Evolutionary conservation across 768 basidiomycete genomes (phyloP).

Genomic region (Kwoniella botswanensis): DNA sequence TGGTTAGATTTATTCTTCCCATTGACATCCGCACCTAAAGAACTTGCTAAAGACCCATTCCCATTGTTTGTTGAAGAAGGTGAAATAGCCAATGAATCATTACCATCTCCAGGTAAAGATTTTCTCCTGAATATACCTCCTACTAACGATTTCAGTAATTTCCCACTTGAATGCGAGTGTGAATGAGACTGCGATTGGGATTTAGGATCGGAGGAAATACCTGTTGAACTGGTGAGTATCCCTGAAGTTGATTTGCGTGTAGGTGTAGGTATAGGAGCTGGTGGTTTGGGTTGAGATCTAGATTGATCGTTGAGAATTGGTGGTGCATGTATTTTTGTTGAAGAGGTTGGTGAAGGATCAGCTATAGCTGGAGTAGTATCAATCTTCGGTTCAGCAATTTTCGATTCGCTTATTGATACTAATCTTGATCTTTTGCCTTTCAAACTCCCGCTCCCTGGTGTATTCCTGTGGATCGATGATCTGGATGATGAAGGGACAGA

Average conservation of each 20-base stretch:
- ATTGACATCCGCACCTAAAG: neutral
- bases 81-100: neutral
- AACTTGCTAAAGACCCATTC: neutral
- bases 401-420: slow-evolving; percentile 27
- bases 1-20: neutral
- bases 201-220: neutral
- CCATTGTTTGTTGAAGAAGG: neutral
- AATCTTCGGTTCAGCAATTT: slow-evolving; percentile 34
- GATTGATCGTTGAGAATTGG: neutral
- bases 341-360: neutral
- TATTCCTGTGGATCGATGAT: slow-evolving; percentile 28
- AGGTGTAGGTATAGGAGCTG: slow-evolving; percentile 13
- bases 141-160: slow-evolving; percentile 42
- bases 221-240: neutral
- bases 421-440: slow-evolving; percentile 18
- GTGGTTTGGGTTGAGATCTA: neutral
- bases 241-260: slow-evolving; percentile 4
- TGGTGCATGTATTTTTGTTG: neutral
- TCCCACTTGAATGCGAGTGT: slow-evolving; percentile 16
- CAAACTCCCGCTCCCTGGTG: slow-evolving; percentile 12
- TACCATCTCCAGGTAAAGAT: slow-evolving; percentile 14
- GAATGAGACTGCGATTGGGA: neutral
- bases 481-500: slow-evolving; percentile 44
- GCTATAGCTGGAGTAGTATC: slow-evolving; percentile 22
- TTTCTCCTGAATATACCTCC: slow-evolving; percentile 45